Base-by-base conservation (phyloP, 805 yeast species). In the Middelhovenomyces tepae region DNA sequence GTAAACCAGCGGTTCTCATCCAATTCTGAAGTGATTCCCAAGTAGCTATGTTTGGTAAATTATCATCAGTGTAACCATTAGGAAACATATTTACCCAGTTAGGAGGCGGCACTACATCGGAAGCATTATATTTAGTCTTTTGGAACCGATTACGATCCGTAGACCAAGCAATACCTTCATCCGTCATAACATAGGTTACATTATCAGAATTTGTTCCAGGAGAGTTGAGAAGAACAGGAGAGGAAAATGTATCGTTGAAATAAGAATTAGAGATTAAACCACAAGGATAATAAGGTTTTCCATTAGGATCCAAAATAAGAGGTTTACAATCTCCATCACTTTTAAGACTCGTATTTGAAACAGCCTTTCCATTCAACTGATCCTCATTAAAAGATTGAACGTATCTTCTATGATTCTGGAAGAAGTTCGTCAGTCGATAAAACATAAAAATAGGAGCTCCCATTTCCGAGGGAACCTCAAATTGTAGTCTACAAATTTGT, bases 1-100 rank as follows among this genome's bases (percentile, higher is more conserved):
- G 94, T 42, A 89, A 64, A 0, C 94, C 95, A 0, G 97, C 95
- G 1, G 96, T 86, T 49, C 94, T 74, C 96, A 89, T 89, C 98
- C 98, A 89, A 56, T 86, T 89, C 63, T 86, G 95, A 47, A 89
- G 71, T 44, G 77, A 77, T 52, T 84, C 89, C 85, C 91, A 77
- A 22, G 60, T 53, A 2, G 82, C 67, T 30, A 89, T 53, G 51
- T 82, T 78, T 2, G 94, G 94, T 40, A 89, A 47, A 54, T 84
- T 85, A 4, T 72, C 73, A 21, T 71, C 76, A n/a, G 80, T 84
- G 60, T 91, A 89, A 0, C 97, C 97, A 39, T 86, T 60, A 2
- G 97, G 97, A 55, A 58, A 89, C 60, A 51, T 62, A 42, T 71
- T 67, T 25, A 60, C 64, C 98, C 98, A 89, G 60, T 81, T 84